Evolutionary conservation across 2,329 filamentous ascomycete genomes (phyloP).

Genomic region (Calonectria fujianensis): DNA sequence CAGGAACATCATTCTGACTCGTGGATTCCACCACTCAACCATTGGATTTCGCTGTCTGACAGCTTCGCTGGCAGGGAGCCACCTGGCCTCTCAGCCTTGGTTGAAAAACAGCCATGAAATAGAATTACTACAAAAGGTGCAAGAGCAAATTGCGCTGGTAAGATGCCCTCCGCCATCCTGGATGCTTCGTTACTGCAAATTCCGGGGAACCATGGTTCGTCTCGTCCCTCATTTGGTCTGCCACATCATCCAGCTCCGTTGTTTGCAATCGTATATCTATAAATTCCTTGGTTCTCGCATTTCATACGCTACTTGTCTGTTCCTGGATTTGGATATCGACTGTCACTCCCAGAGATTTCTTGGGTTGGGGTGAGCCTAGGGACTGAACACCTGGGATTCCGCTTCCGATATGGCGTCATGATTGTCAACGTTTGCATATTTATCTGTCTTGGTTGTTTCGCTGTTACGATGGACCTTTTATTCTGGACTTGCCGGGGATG

Average conservation of each 20-base stretch:
- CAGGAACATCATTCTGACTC: conserved; percentile 40
- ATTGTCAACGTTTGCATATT: conserved; percentile 15
- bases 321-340: conserved; percentile 17
- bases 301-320: neutral
- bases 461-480: conserved; percentile 11
- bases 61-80: conserved; percentile 32
- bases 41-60: conserved; percentile 38
- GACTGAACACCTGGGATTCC: conserved; percentile 8
- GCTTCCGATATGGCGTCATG: neutral
- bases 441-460: conserved; percentile 11
- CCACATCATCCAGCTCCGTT: conserved; percentile 13
- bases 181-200: conserved; percentile 5
- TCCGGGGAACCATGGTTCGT: conserved; percentile 15
- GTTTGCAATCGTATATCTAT: conserved; percentile 16
- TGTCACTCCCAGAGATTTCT: conserved; percentile 8
- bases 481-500: conserved; percentile 4
- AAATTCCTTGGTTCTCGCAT: conserved; percentile 16
- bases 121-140: conserved; percentile 8
- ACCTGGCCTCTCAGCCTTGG: conserved; percentile 22
- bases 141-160: conserved; percentile 27
- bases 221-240: conserved; percentile 16
- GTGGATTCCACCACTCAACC: conserved; percentile 33
- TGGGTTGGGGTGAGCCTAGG: conserved; percentile 23
- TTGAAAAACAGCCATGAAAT: conserved; percentile 29
- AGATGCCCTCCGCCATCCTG: conserved; percentile 20